Base-by-base conservation (phyloP, 768 basidiomycete genomes). In the Tulasnella sp. region DNA sequence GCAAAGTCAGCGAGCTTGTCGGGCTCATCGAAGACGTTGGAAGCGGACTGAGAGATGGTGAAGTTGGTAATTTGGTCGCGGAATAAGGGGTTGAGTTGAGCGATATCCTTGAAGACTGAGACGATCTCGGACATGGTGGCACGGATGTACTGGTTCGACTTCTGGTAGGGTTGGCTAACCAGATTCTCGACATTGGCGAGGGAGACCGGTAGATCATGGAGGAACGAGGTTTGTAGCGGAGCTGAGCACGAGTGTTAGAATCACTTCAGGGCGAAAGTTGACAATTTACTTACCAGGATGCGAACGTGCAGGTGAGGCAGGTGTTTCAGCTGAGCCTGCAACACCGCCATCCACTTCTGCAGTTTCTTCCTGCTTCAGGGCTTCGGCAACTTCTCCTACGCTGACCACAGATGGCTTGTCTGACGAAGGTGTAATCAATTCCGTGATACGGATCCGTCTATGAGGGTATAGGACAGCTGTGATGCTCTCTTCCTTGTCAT, bases 51-150 rank as follows among this genome's bases (percentile, higher is more conserved):
- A 78, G 91, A 90, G 80, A 96, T 94, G 17, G 91, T 91, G 80
- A 97, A 97, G 79, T 94, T 94, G 75, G 95, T 94, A 76, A 98
- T 96, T 78, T 98, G 95, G 82, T 98, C 96, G 52, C 95, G 91
- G 89, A 98, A 98, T 75, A 98, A 88, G 1, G 95, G 95, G 80
- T 97, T 96, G 52, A 98, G 86, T 79, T 95, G 93, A 0, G 95
- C 95, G 73, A 98, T 97, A 78, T 98, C 95, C 83, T 98, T 98
- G 87, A 98, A 98, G 42, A 95, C 94, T 62, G 91, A 90, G 75
- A 98, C 91, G 73, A 98, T 94, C 81, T 98, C 96, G 52, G 90
- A 90, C 88, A 94, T 95, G 81, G 97, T 92, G 4, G 96, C 96
- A 34, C 94, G 91, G 76, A 96, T 90, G 79, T 95, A 91, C 79